Evolutionary conservation across 78 protist genomes (phyloP), one percentile per base, ranked within the genome.

Genomic region (Ministeria vibrans): DNA sequence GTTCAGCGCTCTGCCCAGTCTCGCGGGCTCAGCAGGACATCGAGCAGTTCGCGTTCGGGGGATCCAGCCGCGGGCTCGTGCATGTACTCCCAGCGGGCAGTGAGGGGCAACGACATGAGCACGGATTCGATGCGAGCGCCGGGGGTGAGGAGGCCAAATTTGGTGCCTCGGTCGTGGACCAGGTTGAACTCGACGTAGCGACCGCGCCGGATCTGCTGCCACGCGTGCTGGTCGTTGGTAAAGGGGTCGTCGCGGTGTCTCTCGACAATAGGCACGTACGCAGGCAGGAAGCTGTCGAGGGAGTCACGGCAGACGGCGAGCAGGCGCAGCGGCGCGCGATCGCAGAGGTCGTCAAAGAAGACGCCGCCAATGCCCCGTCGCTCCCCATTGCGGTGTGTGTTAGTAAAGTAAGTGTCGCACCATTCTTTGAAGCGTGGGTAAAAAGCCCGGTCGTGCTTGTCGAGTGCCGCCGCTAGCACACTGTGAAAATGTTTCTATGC

Each of bases 121-220:
- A 85, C 75, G 78, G 62, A 34, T 76, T 85, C 89, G 1, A 49
- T 74, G 72, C 89, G 78, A 2, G 82, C 70, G 75, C 78, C 84
- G 55, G 36, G 43, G 49, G 80, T 51, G 63, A 1, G 32, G 61
- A 85, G 89, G 59, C 89, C 89, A 62, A 85, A 85, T 66, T 78
- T 70, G 59, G 89, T 85, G 55, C 89, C 89, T 0, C 89, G 76
- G 61, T 85, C 89, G 39, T 68, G 27, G 49, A 75, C 82, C 23
- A 85, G 84, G 71, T 85, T 80, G 81, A 85, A 79, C 62, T 79
- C 89, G 61, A 80, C 89, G 61, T 79, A 79, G 18, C 85, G 78
- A 23, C 80, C 85, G 6, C 89, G 82, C 0, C 89, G 78, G 45
- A 59, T 44, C 42, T 59, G 89, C 81, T 86, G 89, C 78, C 79